Evolutionary conservation across 148 eudicot species (phyloP).

Genomic region (Beta vulgaris): DNA sequence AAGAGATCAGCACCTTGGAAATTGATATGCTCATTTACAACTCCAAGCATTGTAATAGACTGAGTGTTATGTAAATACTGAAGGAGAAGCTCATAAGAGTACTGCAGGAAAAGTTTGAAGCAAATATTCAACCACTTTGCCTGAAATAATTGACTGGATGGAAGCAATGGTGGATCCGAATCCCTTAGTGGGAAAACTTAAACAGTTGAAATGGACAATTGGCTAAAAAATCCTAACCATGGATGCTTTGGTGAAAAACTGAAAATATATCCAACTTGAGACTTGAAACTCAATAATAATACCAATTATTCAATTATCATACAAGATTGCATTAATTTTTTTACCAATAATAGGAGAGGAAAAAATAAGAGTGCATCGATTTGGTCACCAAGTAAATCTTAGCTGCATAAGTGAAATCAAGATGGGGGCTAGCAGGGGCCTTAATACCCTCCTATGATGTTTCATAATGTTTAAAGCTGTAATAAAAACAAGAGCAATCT

Average conservation of each 20-base stretch:
- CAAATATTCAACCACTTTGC: conserved; percentile 16
- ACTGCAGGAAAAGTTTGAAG: conserved; percentile 40
- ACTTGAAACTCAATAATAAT: neutral
- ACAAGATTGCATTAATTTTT: neutral
- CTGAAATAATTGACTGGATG: neutral
- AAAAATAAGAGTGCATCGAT: too few species aligned
- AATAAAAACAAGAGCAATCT: too few species aligned
- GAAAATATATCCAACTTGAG: neutral
- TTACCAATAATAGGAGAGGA: too few species aligned
- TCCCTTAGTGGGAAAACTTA: neutral
- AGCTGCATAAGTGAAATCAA: too few species aligned
- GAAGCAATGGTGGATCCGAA: neutral
- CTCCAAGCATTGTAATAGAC: conserved; percentile 85
- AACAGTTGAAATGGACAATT: neutral
- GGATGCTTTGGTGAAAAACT: too few species aligned
- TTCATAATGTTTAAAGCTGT: too few species aligned
- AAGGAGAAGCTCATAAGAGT: conserved; percentile 83
- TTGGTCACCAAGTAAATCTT: neutral
- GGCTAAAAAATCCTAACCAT: neutral
- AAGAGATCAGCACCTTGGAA: conserved; percentile 58
- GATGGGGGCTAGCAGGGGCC: too few species aligned
- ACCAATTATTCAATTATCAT: neutral
- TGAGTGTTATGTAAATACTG: conserved; percentile 83
- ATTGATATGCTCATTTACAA: conserved; percentile 90
- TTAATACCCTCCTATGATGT: too few species aligned